phyloP scores from a whole-genome alignment of 441 rosid species.

The Gossypium schwendimanii region DNA sequence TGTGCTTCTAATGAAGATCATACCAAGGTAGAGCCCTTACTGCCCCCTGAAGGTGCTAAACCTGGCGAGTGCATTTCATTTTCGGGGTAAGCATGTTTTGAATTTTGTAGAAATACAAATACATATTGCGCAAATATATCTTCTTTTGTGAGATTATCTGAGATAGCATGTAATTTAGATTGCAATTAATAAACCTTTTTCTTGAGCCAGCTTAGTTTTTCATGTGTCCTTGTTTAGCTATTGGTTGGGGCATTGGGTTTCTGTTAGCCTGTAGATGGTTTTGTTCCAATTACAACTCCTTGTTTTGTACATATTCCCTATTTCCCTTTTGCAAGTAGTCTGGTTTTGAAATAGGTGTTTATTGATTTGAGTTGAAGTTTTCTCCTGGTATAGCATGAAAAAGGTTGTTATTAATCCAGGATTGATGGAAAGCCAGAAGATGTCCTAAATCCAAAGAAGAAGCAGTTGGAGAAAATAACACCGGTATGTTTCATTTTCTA shows the following conservation, averaged over 20 bases:
- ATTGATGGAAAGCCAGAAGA: slow-evolving; percentile 93
- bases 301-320: neutral
- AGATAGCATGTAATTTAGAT: neutral
- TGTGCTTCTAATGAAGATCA: slow-evolving; percentile 90
- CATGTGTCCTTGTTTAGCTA: neutral
- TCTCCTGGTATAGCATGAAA: neutral
- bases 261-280: neutral
- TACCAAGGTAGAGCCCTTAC: slow-evolving; percentile 68
- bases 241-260: neutral
- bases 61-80: slow-evolving; percentile 69
- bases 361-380: slow-evolving; percentile 6
- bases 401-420: slow-evolving; percentile 26
- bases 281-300: neutral
- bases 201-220: neutral
- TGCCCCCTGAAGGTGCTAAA: slow-evolving; percentile 76
- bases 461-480: slow-evolving; percentile 89
- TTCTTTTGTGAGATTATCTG: slow-evolving; percentile 7
- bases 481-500: slow-evolving; percentile 44
- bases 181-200: neutral
- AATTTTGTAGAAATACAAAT: neutral
- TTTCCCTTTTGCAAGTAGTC: neutral
- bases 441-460: slow-evolving; percentile 87
- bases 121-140: neutral
- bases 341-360: neutral
- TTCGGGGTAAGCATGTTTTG: slow-evolving; percentile 48